phyloP scores from a whole-genome alignment of 495 filamentous ascomycete species.

The Hapsidospora chrysogenum region DNA sequence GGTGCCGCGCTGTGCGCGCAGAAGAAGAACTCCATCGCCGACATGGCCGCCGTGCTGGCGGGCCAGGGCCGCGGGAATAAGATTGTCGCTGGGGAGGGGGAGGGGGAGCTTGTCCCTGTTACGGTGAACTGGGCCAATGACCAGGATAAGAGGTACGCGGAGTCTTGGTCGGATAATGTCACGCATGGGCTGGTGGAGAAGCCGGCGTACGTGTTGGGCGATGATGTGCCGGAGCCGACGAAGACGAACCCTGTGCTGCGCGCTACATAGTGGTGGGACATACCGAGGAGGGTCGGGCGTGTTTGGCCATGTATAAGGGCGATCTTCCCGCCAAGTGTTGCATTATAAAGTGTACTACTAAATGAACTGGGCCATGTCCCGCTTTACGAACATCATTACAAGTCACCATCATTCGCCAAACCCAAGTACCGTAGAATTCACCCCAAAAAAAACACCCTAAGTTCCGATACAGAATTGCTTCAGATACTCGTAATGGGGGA shows the following conservation, averaged over 20 bases:
- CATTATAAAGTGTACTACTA: no score
- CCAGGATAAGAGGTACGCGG: slow-evolving; percentile 46
- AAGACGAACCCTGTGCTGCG: slow-evolving; percentile 1
- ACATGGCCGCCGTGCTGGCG: slow-evolving; percentile 61
- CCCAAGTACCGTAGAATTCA: no score
- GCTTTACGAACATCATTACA: no score
- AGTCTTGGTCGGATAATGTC: slow-evolving; percentile 52
- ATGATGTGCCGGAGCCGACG: slow-evolving; percentile 1
- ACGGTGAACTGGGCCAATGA: slow-evolving; percentile 54
- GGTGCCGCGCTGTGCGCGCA: slow-evolving; percentile 62
- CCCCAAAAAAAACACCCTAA: no score
- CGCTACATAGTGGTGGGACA: no score
- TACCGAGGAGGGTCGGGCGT: no score
- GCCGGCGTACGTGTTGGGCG: not conserved
- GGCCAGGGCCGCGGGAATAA: slow-evolving; percentile 29
- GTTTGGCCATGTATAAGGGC: no score
- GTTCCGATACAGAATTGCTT: slow-evolving; percentile 66
- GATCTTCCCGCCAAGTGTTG: no score
- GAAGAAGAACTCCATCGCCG: slow-evolving; percentile 74
- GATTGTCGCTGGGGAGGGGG: slow-evolving; percentile 18
- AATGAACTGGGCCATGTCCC: no score
- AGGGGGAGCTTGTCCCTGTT: slow-evolving; percentile 17
- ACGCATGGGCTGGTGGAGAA: slow-evolving; percentile 25
- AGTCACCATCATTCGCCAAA: no score
- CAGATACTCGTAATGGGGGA: slow-evolving; percentile 79